Evolutionary conservation across 257 asterid species (phyloP).

Genomic region (Solanum piurae): DNA sequence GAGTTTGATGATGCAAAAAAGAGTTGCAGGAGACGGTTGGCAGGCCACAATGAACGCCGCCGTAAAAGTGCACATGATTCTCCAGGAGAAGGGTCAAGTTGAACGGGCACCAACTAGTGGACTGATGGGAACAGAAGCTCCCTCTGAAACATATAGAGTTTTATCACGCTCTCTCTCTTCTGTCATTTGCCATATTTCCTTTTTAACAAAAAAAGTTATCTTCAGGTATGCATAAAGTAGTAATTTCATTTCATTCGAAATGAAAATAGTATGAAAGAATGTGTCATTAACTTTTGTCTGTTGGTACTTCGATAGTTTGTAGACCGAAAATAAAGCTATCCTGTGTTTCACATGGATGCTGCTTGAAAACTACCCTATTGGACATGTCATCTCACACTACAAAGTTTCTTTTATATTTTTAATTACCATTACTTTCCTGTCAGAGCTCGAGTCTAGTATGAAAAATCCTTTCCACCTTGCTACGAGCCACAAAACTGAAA

Average conservation of each 20-base stretch:
- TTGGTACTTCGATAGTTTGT: background rate
- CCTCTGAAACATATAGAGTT: background rate
- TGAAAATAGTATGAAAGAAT: background rate
- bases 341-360: background rate
- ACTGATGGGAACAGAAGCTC: background rate
- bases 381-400: background rate
- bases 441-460: background rate
- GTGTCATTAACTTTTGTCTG: background rate
- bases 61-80: slow-evolving; percentile 68
- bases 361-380: background rate
- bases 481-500: background rate
- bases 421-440: background rate
- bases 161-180: slow-evolving; percentile 73
- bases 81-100: slow-evolving; percentile 30
- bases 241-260: background rate
- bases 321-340: background rate
- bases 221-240: background rate
- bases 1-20: slow-evolving; percentile 81
- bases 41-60: slow-evolving; percentile 90
- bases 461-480: background rate
- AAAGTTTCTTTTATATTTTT: background rate
- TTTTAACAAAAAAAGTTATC: background rate
- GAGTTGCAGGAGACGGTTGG: slow-evolving; percentile 84
- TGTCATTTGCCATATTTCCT: slow-evolving; percentile 45
- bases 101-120: background rate